Evolutionary conservation across 2,329 filamentous ascomycete species (phyloP).

Genomic region (Cercospora berteroae): DNA sequence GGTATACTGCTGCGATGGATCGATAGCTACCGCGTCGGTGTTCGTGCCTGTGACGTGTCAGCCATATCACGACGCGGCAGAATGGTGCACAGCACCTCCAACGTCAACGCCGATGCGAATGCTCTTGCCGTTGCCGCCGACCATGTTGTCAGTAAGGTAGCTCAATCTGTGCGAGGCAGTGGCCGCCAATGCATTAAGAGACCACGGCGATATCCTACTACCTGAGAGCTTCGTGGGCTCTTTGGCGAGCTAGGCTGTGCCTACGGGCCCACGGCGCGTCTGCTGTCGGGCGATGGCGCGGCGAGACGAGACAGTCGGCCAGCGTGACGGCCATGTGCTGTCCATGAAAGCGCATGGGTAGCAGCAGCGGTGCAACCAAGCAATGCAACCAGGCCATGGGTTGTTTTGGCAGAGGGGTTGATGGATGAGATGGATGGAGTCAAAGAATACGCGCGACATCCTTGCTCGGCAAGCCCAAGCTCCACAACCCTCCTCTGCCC

Average conservation of each 20-base stretch:
- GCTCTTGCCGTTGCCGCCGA: slow-evolving; percentile 17
- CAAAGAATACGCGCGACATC: neutral
- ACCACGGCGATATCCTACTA: neutral
- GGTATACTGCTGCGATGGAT: slow-evolving; percentile 31
- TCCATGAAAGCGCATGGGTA: neutral
- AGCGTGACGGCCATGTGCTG: neutral
- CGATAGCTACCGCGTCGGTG: slow-evolving; percentile 38
- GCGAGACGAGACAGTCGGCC: neutral
- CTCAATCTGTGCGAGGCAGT: neutral
- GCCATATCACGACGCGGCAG: neutral
- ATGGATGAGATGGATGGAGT: neutral
- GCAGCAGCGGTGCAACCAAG: neutral
- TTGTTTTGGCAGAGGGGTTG: neutral
- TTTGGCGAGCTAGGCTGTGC: slow-evolving; percentile 1
- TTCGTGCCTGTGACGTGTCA: slow-evolving; percentile 32
- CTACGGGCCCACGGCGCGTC: neutral
- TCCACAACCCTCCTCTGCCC: neutral
- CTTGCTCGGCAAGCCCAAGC: neutral
- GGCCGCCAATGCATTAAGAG: neutral
- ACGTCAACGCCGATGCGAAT: slow-evolving; percentile 48
- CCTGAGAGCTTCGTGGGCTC: neutral
- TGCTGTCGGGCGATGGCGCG: neutral
- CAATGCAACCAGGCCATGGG: neutral
- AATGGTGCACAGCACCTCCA: slow-evolving; percentile 34
- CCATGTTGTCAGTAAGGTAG: slow-evolving; percentile 5